These are phyloP conservation scores for Talaromyces atroroseus DNA, from an alignment of 2,329 filamentous ascomycete genomes.

Conservation along the genomic window DNA sequence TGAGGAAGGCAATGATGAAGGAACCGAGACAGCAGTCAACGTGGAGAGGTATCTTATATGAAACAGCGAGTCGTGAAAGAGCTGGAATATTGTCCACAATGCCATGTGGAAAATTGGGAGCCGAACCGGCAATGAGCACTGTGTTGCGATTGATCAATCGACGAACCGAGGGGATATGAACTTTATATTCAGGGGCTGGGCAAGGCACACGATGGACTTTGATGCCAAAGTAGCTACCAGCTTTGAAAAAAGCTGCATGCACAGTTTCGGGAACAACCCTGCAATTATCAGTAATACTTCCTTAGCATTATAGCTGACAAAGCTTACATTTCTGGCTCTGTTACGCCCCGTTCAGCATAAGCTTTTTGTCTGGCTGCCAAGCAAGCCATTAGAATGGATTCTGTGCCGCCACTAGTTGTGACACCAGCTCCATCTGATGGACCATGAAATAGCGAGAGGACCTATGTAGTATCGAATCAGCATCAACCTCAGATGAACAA, in stretches of 20 bases:
- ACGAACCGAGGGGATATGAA: conserved; percentile 69
- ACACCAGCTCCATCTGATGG: conserved; percentile 81
- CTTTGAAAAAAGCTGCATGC: conserved; percentile 95
- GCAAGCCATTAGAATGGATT: conserved; percentile 95
- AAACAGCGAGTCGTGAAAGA: conserved; percentile 75
- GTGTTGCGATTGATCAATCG: conserved; percentile 93
- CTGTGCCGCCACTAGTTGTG: conserved; percentile 86
- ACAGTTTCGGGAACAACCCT: conserved; percentile 92
- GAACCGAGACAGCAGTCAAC: conserved; percentile 97
- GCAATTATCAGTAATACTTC: conserved; percentile 18
- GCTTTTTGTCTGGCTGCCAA: conserved; percentile 86
- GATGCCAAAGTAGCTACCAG: conserved; percentile 92
- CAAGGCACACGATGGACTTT: conserved; percentile 84
- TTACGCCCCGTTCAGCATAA: conserved; percentile 76
- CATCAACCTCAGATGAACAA: background rate
- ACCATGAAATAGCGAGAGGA: conserved; percentile 78
- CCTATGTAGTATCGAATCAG: conserved; percentile 28
- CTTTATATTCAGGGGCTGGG: conserved; percentile 78
- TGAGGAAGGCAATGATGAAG: conserved; percentile 87
- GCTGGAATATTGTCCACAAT: conserved; percentile 92
- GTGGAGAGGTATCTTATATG: conserved; percentile 78
- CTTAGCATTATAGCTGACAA: background rate
- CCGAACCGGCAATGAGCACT: conserved; percentile 83
- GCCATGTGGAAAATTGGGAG: conserved; percentile 96
- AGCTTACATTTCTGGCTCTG: conserved; percentile 84